Evolutionary conservation across 2,329 filamentous ascomycete species (phyloP).

Genomic region (Bipolaris gigantea): DNA sequence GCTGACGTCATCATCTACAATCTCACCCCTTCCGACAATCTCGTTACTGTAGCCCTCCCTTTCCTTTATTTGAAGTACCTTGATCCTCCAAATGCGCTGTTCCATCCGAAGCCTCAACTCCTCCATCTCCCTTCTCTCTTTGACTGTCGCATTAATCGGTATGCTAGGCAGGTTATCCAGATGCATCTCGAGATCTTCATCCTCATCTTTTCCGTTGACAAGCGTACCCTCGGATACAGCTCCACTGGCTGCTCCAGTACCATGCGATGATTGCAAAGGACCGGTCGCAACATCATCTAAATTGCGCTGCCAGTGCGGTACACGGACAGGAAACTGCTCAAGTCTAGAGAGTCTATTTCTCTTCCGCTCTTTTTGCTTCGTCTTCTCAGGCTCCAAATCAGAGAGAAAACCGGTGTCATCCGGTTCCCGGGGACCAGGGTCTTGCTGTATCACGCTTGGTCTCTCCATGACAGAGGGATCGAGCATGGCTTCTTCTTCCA

Average conservation of each 20-base stretch:
- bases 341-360: conserved; percentile 5
- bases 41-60: neutral
- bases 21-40: neutral
- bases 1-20: neutral
- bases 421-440: conserved; percentile 3
- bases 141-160: conserved; percentile 3
- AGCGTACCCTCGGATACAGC: neutral
- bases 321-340: neutral
- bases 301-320: conserved; percentile 9
- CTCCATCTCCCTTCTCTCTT: conserved; percentile 4
- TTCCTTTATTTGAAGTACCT: conserved; percentile 3
- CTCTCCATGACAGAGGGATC: neutral
- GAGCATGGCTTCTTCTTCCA: neutral
- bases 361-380: neutral
- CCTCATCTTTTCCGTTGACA: neutral
- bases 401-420: conserved; percentile 10
- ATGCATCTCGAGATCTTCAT: neutral
- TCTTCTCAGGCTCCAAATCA: conserved; percentile 2
- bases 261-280: neutral
- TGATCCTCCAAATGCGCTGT: conserved; percentile 9
- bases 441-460: neutral
- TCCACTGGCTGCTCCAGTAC: neutral
- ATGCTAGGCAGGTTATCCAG: neutral
- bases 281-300: neutral
- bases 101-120: conserved; percentile 8